Evolutionary conservation across 345 rosid species (phyloP).

Genomic region (Viola odorata): DNA sequence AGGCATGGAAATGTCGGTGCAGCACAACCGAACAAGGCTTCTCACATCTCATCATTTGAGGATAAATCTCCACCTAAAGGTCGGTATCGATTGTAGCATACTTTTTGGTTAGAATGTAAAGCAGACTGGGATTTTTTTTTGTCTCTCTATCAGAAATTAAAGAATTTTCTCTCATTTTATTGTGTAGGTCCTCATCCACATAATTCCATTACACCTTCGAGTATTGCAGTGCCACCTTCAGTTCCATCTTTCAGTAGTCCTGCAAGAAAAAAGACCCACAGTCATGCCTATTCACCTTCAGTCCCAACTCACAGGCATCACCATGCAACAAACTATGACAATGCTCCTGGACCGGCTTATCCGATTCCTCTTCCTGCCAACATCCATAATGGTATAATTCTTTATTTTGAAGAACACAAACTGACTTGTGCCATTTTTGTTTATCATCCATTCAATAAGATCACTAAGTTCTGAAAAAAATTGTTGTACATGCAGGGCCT

Average conservation of each 20-base stretch:
- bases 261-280: slow-evolving; percentile 20
- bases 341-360: slow-evolving; percentile 27
- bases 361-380: slow-evolving; percentile 19
- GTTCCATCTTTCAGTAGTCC: slow-evolving; percentile 20
- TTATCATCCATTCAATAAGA: not conserved
- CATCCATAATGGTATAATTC: slow-evolving; percentile 25
- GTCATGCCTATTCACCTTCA: slow-evolving; percentile 31
- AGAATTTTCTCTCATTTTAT: slow-evolving; percentile 10
- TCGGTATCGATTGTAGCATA: slow-evolving; percentile 8
- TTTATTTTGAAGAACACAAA: not conserved
- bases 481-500: slow-evolving; percentile 25
- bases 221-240: slow-evolving; percentile 51
- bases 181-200: slow-evolving; percentile 32
- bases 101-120: not conserved
- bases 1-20: slow-evolving; percentile 23
- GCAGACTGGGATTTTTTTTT: no score
- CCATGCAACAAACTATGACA: slow-evolving; percentile 21
- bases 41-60: slow-evolving; percentile 19
- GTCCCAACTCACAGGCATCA: slow-evolving; percentile 26
- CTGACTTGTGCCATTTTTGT: not conserved
- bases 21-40: slow-evolving; percentile 15
- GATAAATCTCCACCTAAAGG: slow-evolving; percentile 30
- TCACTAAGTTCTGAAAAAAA: not conserved
- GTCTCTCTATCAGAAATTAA: no score
- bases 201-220: slow-evolving; percentile 30